These are phyloP conservation scores for Malus hybrid DNA, from an alignment of 331 rosid species.

Conservation along the genomic window DNA sequence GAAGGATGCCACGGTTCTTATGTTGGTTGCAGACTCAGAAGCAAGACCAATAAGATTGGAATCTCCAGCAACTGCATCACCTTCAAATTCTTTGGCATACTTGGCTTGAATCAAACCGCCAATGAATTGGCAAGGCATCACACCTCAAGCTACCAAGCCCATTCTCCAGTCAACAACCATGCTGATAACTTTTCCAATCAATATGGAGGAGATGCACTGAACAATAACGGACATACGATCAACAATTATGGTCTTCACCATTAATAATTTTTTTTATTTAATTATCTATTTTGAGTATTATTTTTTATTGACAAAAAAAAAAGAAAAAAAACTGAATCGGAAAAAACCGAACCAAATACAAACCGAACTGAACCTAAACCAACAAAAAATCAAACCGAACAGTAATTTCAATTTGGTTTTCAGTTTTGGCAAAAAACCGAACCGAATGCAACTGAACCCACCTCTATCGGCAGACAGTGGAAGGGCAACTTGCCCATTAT, in stretches of 20 bases:
- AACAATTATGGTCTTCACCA: constrained; percentile 75
- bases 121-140: constrained; percentile 96
- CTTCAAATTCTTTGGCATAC: constrained; percentile 83
- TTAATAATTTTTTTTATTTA: background rate
- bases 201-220: constrained; percentile 77
- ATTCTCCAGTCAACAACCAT: constrained; percentile 78
- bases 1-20: constrained; percentile 76
- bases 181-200: constrained; percentile 80
- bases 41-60: constrained; percentile 62
- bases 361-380: too few species aligned
- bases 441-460: too few species aligned
- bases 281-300: too few species aligned
- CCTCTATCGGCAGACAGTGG: too few species aligned
- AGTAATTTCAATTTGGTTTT: too few species aligned
- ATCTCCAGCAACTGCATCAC: constrained; percentile 62
- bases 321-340: too few species aligned
- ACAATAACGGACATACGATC: constrained; percentile 84
- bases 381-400: too few species aligned
- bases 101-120: constrained; percentile 90
- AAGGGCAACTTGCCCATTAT: too few species aligned
- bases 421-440: too few species aligned
- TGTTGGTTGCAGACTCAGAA: constrained; percentile 77
- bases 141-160: constrained; percentile 91
- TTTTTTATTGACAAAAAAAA: too few species aligned
- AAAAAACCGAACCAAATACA: too few species aligned